Conservation (phyloP, 106 monocot species). For the Platanthera guangdongensis region DNA sequence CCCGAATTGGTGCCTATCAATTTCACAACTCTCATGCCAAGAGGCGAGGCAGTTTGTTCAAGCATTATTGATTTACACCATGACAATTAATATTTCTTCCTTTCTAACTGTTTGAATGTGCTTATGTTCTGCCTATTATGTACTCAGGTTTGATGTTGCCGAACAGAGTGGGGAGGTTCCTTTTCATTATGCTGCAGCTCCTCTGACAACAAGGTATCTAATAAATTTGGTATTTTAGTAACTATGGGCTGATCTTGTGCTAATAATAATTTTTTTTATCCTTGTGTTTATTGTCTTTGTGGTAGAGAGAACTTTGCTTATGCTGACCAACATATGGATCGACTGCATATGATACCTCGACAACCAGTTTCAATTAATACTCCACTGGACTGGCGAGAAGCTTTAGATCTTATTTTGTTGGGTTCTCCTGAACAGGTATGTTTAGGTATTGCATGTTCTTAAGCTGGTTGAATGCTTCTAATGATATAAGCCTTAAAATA, state of each 20-base stretch:
- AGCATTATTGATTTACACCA: background rate
- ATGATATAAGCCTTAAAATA: background rate
- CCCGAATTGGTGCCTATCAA: too few relatives aligned
- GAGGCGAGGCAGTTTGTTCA: background rate
- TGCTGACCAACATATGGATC: constrained; percentile 52
- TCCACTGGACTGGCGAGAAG: constrained; percentile 90
- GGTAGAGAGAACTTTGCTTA: constrained; percentile 45
- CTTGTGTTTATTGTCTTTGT: background rate
- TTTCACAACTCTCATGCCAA: background rate
- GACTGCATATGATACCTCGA: constrained; percentile 37
- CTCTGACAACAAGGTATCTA: constrained; percentile 40
- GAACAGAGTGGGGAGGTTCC: constrained; percentile 90
- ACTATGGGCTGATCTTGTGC: background rate
- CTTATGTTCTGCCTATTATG: background rate
- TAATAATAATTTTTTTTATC: constrained; percentile 1
- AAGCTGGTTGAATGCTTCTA: background rate
- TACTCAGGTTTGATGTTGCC: constrained; percentile 64
- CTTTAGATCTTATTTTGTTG: constrained; percentile 73
- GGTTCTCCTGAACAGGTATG: constrained; percentile 80
- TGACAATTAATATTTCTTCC: background rate
- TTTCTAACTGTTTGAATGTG: background rate
- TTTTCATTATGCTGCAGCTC: constrained; percentile 39
- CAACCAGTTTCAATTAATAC: constrained; percentile 38
- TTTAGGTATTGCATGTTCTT: background rate
- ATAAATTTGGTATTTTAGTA: background rate